phyloP scores from a whole-genome alignment of 768 basidiomycete species.

The Ramaria sp. region DNA sequence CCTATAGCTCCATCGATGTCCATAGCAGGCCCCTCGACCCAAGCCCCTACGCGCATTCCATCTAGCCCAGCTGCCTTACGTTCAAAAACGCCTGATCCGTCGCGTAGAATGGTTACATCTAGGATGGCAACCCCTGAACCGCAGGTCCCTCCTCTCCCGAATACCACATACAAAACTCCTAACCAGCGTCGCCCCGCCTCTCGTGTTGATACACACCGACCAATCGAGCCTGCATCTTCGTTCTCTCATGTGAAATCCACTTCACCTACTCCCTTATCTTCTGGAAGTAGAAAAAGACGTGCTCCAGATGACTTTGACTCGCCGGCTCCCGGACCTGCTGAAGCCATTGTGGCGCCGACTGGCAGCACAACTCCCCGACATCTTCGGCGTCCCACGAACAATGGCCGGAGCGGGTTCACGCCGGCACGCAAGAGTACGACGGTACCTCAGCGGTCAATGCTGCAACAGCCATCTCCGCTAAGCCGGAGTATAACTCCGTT shows the following conservation, averaged over 20 bases:
- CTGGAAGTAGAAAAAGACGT: constrained; percentile 54
- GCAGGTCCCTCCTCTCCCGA: constrained; percentile 25
- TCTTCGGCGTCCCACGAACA: constrained; percentile 46
- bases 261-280: constrained; percentile 18
- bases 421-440: constrained; percentile 40
- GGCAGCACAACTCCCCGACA: constrained; percentile 42
- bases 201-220: constrained; percentile 18
- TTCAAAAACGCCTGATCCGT: constrained; percentile 23
- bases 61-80: constrained; percentile 13
- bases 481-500: constrained; percentile 28
- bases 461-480: constrained; percentile 39
- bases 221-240: constrained; percentile 15
- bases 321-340: constrained; percentile 43
- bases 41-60: constrained; percentile 1
- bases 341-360: constrained; percentile 47
- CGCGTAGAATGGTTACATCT: constrained; percentile 34
- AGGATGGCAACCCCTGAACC: constrained; percentile 39
- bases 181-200: constrained; percentile 20
- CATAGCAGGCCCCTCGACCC: neutral
- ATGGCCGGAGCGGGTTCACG: constrained; percentile 59
- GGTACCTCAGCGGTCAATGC: constrained; percentile 28
- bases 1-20: constrained; percentile 4
- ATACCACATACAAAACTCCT: constrained; percentile 45
- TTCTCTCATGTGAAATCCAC: neutral
- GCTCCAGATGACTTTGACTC: constrained; percentile 71